Evolutionary conservation across 2,329 filamentous ascomycete genomes (phyloP), one percentile per base, ranked within the genome.

Genomic region (Exophiala oligosperma): DNA sequence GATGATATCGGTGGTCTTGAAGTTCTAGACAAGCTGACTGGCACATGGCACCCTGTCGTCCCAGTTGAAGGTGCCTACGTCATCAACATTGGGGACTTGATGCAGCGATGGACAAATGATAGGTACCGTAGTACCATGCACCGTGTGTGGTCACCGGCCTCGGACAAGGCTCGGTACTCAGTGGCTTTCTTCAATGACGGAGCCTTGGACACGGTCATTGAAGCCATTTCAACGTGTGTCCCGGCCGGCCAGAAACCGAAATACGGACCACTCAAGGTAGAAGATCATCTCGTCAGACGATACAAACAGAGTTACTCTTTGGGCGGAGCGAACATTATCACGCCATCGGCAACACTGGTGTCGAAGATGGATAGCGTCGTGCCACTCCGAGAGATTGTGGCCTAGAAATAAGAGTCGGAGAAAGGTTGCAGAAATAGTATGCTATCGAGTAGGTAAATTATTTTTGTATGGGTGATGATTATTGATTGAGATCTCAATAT

Each of bases 61-160:
- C 68, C 70, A 1, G 73, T 60, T 78, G n/a, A 75, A 24, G 76
- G 74, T 1, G 80, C 78, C 0, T 64, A 81, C 2, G 77, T 81
- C 0, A 77, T 81, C 32, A 81, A 81, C 56, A 81, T 81, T 62
- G 79, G 77, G 1, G 79, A 78, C 49, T 81, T 79, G 54, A 71
- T 82, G 70, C 78, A 80, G 74, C 73, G 78, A 9, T 70, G 81
- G 24, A 77, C 75, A 32, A 81, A 82, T 66, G 76, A 81, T 62
- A 72, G 69, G 17, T 81, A 80, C 63, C 78, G 74, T 57, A 78
- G 73, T 5, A 82, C 79, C 0, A 78, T 82, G 23, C 81, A 83
- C 65, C 70, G 80, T 8, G 79, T 84, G 2, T 76, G 77, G 7
- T 70, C 68, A 0, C 70, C 81, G 12, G 14, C 24, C 26, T 40